These are phyloP conservation scores for Cystoderma amianthinum DNA, from an alignment of 768 basidiomycete genomes.

Conservation along the genomic window DNA sequence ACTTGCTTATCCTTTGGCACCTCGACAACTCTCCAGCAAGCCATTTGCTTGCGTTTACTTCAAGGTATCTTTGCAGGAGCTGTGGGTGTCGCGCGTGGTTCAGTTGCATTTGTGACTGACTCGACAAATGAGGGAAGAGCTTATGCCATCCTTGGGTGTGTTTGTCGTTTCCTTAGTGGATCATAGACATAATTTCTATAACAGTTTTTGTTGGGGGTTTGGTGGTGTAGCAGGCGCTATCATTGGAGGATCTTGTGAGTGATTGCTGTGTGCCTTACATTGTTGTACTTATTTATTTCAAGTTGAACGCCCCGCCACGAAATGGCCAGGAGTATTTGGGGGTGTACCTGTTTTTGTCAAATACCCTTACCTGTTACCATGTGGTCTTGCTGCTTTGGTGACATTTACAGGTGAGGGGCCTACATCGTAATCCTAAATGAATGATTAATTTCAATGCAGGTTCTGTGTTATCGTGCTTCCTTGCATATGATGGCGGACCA, in stretches of 20 bases:
- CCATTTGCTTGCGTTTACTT: conserved; percentile 77
- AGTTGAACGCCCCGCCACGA: conserved; percentile 82
- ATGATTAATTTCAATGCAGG: conserved; percentile 36
- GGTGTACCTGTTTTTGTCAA: conserved; percentile 58
- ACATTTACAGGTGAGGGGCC: conserved; percentile 55
- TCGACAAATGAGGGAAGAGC: conserved; percentile 89
- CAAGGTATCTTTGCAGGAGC: conserved; percentile 93
- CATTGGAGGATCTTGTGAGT: conserved; percentile 76
- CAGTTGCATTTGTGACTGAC: conserved; percentile 83
- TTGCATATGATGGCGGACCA: conserved; percentile 87
- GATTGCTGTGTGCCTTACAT: conserved; percentile 1
- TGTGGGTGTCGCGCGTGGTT: conserved; percentile 90
- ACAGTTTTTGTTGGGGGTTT: conserved; percentile 91
- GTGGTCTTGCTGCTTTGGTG: conserved; percentile 67
- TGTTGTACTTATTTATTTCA: conserved; percentile 5
- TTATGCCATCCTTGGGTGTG: conserved; percentile 85
- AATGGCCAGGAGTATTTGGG: conserved; percentile 77
- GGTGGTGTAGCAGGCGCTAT: conserved; percentile 91
- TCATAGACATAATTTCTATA: conserved; percentile 5
- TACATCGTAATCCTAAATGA: conserved; percentile 1
- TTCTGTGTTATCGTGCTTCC: conserved; percentile 82
- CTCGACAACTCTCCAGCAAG: conserved; percentile 67
- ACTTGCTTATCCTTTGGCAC: conserved; percentile 79
- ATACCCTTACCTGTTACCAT: conserved; percentile 91
- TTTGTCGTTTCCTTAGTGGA: too few species aligned